These are phyloP conservation scores for Backusella westeae DNA, from an alignment of 192 early-diverging fungal species.

Conservation along the genomic window DNA sequence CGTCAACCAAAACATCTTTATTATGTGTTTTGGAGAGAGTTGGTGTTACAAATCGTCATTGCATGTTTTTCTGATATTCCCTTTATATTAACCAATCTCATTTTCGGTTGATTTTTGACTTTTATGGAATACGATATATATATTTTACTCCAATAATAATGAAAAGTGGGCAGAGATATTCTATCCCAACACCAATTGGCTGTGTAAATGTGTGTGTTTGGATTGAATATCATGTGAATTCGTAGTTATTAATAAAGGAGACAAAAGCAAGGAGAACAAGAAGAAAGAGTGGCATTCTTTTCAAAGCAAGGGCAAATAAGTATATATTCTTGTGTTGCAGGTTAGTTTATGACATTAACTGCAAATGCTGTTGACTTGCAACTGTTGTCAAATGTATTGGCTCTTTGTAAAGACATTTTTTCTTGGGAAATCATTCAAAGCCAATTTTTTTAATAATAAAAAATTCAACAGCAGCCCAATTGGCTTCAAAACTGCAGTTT, in stretches of 20 bases:
- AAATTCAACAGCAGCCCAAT: background rate
- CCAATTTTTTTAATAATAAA: background rate
- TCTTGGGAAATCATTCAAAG: no score
- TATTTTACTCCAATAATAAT: background rate
- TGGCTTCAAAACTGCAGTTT: background rate
- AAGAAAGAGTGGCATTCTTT: background rate
- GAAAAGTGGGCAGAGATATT: no score
- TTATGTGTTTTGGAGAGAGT: background rate
- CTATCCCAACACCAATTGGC: no score
- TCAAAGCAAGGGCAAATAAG: no score
- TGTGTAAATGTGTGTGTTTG: background rate
- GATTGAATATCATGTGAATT: background rate
- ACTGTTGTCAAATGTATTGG: no score
- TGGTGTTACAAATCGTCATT: background rate
- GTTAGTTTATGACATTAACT: no score
- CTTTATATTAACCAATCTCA: background rate
- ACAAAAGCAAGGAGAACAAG: background rate
- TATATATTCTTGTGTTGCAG: no score
- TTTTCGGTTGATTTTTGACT: background rate
- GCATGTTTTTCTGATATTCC: background rate
- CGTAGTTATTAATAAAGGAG: background rate
- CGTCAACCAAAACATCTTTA: background rate
- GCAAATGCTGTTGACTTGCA: no score
- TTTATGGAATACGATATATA: background rate
- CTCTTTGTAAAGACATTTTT: no score